Evolutionary conservation across 2,329 filamentous ascomycete genomes (phyloP), one percentile per base, ranked within the genome.

Genomic region (Ceratocystis huliohia): DNA sequence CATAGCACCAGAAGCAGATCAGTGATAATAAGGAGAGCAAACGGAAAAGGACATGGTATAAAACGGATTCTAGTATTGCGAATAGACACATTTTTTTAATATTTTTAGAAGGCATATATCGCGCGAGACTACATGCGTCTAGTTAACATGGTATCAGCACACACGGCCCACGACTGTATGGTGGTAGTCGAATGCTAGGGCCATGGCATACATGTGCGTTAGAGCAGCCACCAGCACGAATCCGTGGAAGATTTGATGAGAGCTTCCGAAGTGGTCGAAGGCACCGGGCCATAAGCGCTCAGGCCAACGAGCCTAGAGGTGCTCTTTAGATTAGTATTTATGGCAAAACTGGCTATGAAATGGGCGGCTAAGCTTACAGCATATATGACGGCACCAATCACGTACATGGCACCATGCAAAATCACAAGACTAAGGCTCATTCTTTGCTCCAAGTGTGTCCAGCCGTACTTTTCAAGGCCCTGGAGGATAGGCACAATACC

Each of bases 231-330:
- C 75, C 17, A 97, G 79, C 33, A 99, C 92, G 69, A 94, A 82
- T 48, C 96, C 79, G 77, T 99, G 94, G 75, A 99, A 99, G 70
- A 99, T 88, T 77, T 99, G 94, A 76, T 99, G 94, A 22, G 91
- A 96, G 73, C 87, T 91, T 46, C 94, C 93, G 83, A 89, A 89
- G 64, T 96, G 89, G 76, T 99, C 94, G 73, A 93, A 96, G 6
- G 75, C 79, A 1, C 91, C 89, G 0, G 93, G 94, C 57, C 78
- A 82, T 72, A 82, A 84, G 68, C 90, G 82, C 77, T 99, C 94
- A 0, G 94, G 94, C 76, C 93, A 86, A 46, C 94, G 86, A 65
- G 83, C 80, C 85, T 88, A 66, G 59, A 4, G 28, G 20, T 15
- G 37, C 37, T 41, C 37, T 10, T 41, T 41, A 6, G 7, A 50